Conservation (phyloP, 2,329 filamentous ascomycete genomes). For the Fusarium devonianum region DNA sequence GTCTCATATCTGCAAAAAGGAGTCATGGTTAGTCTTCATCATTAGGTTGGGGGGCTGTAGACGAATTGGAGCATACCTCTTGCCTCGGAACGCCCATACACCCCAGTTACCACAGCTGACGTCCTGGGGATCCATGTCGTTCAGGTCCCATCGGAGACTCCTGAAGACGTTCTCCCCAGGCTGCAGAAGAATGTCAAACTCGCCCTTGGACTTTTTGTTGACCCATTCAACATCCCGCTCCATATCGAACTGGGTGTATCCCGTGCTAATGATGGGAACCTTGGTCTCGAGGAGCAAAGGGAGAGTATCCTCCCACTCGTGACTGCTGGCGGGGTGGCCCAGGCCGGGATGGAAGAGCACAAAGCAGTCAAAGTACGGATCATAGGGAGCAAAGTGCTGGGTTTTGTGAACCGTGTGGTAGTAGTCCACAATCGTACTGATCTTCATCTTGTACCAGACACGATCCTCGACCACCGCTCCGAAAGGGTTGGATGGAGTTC, state of each 20-base stretch:
- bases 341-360: constrained; percentile 96
- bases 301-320: constrained; percentile 93
- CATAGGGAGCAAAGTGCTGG: constrained; percentile 89
- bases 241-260: constrained; percentile 96
- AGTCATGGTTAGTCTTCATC: constrained; percentile 1
- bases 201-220: constrained; percentile 80
- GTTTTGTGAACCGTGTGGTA: constrained; percentile 96
- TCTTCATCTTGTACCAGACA: constrained; percentile 88
- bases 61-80: constrained; percentile 70
- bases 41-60: constrained; percentile 41
- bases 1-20: constrained; percentile 66
- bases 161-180: constrained; percentile 94
- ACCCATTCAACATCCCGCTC: constrained; percentile 92
- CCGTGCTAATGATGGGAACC: constrained; percentile 90
- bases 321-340: constrained; percentile 89
- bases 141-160: constrained; percentile 95
- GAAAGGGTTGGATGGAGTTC: constrained; percentile 87
- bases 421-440: constrained; percentile 97
- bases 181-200: constrained; percentile 90
- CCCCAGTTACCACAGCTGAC: constrained; percentile 97
- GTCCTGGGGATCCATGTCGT: constrained; percentile 93
- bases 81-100: constrained; percentile 95
- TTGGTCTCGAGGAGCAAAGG: constrained; percentile 94
- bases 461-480: constrained; percentile 94
- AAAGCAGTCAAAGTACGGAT: constrained; percentile 98